These are phyloP conservation scores for Verticillium isaacii DNA, from an alignment of 2,329 filamentous ascomycete genomes.

Conservation along the genomic window DNA sequence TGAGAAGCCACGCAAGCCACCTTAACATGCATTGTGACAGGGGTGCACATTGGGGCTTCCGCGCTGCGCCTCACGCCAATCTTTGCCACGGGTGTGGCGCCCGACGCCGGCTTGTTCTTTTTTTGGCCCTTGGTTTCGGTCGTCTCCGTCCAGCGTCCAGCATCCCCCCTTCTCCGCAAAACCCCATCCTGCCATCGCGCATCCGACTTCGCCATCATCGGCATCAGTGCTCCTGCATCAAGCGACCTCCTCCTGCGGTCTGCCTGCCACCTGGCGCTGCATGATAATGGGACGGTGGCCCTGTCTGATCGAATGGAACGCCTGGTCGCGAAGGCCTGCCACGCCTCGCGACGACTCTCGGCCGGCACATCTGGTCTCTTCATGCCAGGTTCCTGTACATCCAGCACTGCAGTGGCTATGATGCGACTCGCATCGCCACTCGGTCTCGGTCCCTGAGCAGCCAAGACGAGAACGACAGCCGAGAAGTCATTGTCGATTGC, in stretches of 20 bases:
- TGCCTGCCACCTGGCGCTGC: not conserved
- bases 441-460: not conserved
- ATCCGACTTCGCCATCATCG: not conserved
- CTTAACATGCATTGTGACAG: not conserved
- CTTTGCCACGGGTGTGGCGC: constrained; percentile 6
- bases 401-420: not conserved
- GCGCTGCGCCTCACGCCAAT: constrained; percentile 12
- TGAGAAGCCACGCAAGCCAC: not conserved
- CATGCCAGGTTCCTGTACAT: not conserved
- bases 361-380: not conserved
- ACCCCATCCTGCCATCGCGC: not conserved
- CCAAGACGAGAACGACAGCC: not conserved
- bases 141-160: not conserved
- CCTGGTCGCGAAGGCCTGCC: not conserved
- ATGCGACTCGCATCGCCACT: not conserved
- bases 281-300: not conserved
- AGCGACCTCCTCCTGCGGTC: not conserved
- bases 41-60: not conserved
- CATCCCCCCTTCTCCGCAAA: not conserved
- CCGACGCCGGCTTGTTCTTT: constrained; percentile 11
- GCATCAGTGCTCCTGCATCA: not conserved
- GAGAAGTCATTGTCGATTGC: not conserved
- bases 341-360: not conserved
- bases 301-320: not conserved
- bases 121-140: constrained; percentile 7